Conservation (phyloP, 495 filamentous ascomycete genomes). For the Melanomma pulvis-pyrius region DNA sequence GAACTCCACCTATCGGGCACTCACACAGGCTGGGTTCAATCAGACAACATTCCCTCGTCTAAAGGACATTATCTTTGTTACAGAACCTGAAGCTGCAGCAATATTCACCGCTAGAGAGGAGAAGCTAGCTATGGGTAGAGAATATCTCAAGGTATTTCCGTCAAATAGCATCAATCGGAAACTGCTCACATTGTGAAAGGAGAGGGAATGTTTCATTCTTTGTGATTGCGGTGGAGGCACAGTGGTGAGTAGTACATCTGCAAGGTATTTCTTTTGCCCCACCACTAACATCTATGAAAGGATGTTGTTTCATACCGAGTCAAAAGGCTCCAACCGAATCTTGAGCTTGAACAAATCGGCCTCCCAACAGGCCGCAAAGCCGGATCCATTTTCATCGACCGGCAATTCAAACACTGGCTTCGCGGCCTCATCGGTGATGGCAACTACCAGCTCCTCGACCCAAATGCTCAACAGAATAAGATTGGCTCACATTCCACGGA, state of each 20-base stretch:
- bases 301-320: constrained; percentile 34
- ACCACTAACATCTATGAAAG: background rate
- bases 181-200: background rate
- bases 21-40: constrained; percentile 29
- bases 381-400: constrained; percentile 32
- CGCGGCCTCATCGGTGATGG: constrained; percentile 12
- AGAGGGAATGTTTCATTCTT: constrained; percentile 22
- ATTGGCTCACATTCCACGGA: constrained; percentile 30
- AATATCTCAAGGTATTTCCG: constrained; percentile 16
- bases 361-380: constrained; percentile 19
- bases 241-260: constrained; percentile 3
- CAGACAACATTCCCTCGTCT: constrained; percentile 10
- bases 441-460: constrained; percentile 21
- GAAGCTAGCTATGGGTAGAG: background rate
- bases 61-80: constrained; percentile 20
- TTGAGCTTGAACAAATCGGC: constrained; percentile 21
- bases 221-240: constrained; percentile 33
- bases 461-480: constrained; percentile 1
- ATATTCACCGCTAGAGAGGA: constrained; percentile 20
- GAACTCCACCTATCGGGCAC: constrained; percentile 28
- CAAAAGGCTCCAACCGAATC: constrained; percentile 15
- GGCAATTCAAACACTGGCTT: constrained; percentile 31
- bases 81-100: constrained; percentile 29
- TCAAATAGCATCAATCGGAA: background rate
- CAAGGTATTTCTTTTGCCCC: background rate